Evolutionary conservation across 768 basidiomycete species (phyloP).

Genomic region (Hirschioporus abietinus): DNA sequence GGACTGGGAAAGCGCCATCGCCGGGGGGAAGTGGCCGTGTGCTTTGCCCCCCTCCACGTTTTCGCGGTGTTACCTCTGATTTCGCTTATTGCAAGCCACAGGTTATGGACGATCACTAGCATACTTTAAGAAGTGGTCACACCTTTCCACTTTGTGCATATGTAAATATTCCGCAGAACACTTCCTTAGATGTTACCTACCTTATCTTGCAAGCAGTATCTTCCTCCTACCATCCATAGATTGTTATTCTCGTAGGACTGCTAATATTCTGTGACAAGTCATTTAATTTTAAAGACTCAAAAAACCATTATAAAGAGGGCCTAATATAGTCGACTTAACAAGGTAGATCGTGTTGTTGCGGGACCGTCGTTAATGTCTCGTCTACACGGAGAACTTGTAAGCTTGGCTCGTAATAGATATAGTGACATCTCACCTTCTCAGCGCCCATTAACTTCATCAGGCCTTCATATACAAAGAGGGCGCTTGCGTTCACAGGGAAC

Average conservation of each 20-base stretch:
- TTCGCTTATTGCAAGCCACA: not conserved
- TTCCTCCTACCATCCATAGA: no score
- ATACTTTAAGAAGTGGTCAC: not conserved
- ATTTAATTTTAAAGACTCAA: no score
- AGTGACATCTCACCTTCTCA: conserved; percentile 45
- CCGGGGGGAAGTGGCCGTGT: conserved; percentile 66
- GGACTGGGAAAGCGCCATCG: conserved; percentile 64
- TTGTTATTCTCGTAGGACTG: no score
- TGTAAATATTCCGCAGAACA: not conserved
- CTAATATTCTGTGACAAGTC: no score
- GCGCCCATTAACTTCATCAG: conserved; percentile 61
- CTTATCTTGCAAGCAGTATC: no score
- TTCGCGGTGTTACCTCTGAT: conserved; percentile 69
- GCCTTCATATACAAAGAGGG: conserved; percentile 75
- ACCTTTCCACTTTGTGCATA: not conserved
- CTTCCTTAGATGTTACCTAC: not conserved
- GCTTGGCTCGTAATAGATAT: not conserved
- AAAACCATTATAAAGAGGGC: no score
- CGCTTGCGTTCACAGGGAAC: conserved; percentile 76
- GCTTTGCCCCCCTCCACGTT: conserved; percentile 72
- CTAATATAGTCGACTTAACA: not conserved
- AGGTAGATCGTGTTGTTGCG: not conserved
- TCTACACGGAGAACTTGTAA: conserved; percentile 28
- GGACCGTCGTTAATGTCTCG: conserved; percentile 27
- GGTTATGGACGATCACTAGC: not conserved